phyloP scores from a whole-genome alignment of 225 moss, liverwort and hornwort genomes.

The Neckera pumila region DNA sequence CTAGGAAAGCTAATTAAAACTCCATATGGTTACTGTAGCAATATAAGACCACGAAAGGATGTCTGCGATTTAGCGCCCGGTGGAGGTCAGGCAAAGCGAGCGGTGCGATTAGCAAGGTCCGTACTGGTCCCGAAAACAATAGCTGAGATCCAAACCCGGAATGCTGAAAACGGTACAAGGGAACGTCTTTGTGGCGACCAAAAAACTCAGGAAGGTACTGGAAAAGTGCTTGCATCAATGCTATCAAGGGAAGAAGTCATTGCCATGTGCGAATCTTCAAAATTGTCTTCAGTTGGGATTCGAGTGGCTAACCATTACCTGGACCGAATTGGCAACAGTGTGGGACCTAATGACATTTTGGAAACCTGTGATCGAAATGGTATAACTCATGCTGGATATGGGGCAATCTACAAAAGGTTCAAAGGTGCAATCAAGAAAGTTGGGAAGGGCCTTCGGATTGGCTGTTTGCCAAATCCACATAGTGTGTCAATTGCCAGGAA shows the following conservation, averaged over 20 bases:
- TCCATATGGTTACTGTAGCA: too few relatives aligned
- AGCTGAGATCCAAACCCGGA: too few relatives aligned
- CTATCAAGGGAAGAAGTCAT: neutral
- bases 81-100: too few relatives aligned
- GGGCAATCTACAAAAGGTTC: neutral
- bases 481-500: neutral
- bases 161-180: neutral
- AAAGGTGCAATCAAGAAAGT: neutral
- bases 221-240: neutral
- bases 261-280: neutral
- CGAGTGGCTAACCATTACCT: neutral
- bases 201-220: neutral
- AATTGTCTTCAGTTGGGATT: neutral
- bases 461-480: neutral
- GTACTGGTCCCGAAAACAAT: fast-evolving
- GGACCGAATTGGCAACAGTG: neutral
- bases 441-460: neutral
- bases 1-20: too few relatives aligned
- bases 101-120: too few relatives aligned
- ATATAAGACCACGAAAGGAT: too few relatives aligned
- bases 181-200: neutral
- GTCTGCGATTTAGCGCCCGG: too few relatives aligned
- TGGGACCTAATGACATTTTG: neutral
- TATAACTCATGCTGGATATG: neutral
- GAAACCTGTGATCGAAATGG: neutral